These are phyloP conservation scores for Venturia carpophila DNA, from an alignment of 2,329 filamentous ascomycete species.

Conservation along the genomic window DNA sequence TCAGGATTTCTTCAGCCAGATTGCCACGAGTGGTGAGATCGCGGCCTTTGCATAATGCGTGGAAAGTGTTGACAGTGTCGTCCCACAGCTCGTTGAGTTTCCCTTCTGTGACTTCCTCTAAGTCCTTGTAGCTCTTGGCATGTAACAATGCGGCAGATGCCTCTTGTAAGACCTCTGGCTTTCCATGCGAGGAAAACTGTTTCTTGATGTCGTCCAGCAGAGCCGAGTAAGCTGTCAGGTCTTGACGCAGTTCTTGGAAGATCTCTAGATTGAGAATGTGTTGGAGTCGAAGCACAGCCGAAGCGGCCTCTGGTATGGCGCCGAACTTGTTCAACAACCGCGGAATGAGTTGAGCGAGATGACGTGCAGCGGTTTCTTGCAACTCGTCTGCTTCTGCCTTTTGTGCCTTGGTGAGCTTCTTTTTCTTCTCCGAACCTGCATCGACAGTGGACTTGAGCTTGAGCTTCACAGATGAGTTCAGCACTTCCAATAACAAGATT, in stretches of 20 bases:
- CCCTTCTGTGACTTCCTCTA: conserved; percentile 74
- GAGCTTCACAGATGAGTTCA: conserved; percentile 73
- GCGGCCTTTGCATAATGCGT: conserved; percentile 59
- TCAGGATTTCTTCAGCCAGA: conserved; percentile 56
- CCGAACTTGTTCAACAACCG: conserved; percentile 87
- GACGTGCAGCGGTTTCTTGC: conserved; percentile 70
- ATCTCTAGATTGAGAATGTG: conserved; percentile 79
- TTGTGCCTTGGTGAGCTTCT: conserved; percentile 47
- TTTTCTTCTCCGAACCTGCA: conserved; percentile 46
- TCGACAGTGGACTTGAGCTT: conserved; percentile 61
- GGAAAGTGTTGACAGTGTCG: conserved; percentile 65
- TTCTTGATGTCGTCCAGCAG: conserved; percentile 86
- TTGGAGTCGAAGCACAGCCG: conserved; percentile 76
- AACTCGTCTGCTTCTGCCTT: conserved; percentile 55
- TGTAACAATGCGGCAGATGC: conserved; percentile 76
- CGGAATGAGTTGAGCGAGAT: conserved; percentile 72
- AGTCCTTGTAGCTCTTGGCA: conserved; percentile 76
- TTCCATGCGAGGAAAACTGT: conserved; percentile 88
- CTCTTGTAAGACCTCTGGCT: conserved; percentile 75
- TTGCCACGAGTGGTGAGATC: conserved; percentile 66
- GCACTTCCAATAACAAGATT: conserved; percentile 74
- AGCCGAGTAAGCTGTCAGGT: conserved; percentile 69
- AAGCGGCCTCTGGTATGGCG: conserved; percentile 77
- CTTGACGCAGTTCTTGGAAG: conserved; percentile 82
- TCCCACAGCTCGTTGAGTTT: conserved; percentile 84